Evolutionary conservation across 169 alveolate genomes (phyloP), one percentile per base, ranked within the genome.

Genomic region (Besnoitia besnoiti): DNA sequence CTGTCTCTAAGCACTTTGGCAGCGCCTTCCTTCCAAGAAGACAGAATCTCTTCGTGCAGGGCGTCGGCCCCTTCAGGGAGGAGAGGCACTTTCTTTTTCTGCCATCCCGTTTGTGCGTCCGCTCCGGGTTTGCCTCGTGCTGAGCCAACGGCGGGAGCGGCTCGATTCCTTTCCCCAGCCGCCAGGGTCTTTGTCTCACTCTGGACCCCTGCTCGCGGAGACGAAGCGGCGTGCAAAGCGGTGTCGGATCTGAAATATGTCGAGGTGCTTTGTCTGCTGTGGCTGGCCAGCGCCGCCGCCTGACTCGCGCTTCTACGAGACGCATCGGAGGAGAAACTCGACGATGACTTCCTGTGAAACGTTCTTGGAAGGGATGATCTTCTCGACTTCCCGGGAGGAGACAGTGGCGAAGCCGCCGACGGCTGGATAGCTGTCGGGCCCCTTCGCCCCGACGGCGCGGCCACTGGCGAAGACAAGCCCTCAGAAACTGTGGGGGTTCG

Each of bases 11-110:
- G 16, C 16, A 77, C 87, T 77, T 77, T 77, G 10, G 40, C 49
- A 30, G 87, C 87, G 33, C 50, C 49, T 77, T 77, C 87, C 37
- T 77, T 77, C 87, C 87, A 77, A 27, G 50, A 19, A 37, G 16
- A 14, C 39, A 77, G 59, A 39, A 77, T 77, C 30, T 77, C 87
- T 37, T 40, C 30, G 40, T 42, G 87, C 50, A 77, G 87, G n/a
- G 37, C 61, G 59, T 77, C 87, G 40, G 33, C 55, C 55, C 8
- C 82, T 27, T 24, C 44, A 24, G 82, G 67, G n/a, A 51, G 67
- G n/a, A 16, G 46, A 8, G 33, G 5, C 7, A 21, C 79, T 62
- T 73, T 73, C 24, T 3, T 16, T 55, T 55, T 19, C 67, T 16
- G 67, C 67, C 33, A 3, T n/a, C n/a, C n/a, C 67, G 67, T n/a